Base-by-base conservation (phyloP, 768 basidiomycete genomes). In the Daedalea quercina region DNA sequence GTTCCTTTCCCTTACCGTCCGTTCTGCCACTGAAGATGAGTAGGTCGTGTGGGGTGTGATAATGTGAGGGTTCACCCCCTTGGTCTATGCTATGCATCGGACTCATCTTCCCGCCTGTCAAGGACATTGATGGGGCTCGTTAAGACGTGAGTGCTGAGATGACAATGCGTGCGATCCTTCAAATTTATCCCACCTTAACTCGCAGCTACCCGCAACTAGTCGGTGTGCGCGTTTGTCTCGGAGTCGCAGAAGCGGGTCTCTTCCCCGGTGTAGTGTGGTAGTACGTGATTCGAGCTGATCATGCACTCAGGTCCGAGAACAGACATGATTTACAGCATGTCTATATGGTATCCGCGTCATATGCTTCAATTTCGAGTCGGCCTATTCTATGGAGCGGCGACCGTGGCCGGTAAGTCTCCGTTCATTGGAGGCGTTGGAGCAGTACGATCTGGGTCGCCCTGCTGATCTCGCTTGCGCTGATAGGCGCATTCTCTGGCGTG, bases 231-330 rank as follows among this genome's bases (percentile, higher is more conserved):
- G 66, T 81, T 7, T 78, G 76, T 54, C 76, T 87, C 0, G 86
- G 86, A 3, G 62, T 84, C 2, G 76, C 82, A 0, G 86, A 88
- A 67, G 82, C 84, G 3, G 84, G 86, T 9, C 62, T 87, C 9
- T 88, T 84, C 65, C 85, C 87, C 11, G 85, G 85, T 23, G 82
- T 87, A 9, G 76, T 79, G 0, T 90, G 85, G 69, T 88, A 85
- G 85, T 85, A n/a, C n/a, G 48, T 23, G 3, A 13, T 12, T 11
- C 28, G 15, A 3, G 55, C 44, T 34, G 26, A 4, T 42, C 3
- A 20, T 37, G 12, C n/a, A 7, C 41, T 26, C 24, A 19, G 31
- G 23, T 9, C 33, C 4, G 17, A 8, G 24, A 12, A 23, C 34
- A 8, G 11, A 3, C 15, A 19, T 20, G 33, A 3, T 4, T 20